These are phyloP conservation scores for Taiozyma onychis DNA, from an alignment of 1,139 yeast species.

Conservation along the genomic window DNA sequence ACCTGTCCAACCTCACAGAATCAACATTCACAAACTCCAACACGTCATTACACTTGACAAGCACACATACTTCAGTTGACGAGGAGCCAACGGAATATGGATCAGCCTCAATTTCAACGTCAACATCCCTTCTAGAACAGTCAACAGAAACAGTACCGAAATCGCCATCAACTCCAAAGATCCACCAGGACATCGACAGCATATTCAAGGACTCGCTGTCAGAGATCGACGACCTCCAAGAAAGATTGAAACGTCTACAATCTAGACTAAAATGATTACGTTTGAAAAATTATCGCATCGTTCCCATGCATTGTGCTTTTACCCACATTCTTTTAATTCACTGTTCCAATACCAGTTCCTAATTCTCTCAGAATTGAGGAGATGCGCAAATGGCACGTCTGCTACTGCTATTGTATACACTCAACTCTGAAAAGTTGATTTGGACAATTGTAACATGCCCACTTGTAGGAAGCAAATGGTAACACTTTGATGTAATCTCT, in stretches of 20 bases:
- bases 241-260: conserved; percentile 13
- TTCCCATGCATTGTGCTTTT: not conserved
- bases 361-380: not conserved
- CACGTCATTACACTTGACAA: conserved; percentile 12
- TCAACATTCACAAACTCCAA: conserved; percentile 18
- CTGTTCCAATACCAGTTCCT: not conserved
- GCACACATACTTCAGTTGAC: conserved; percentile 16
- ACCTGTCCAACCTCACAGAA: conserved; percentile 12
- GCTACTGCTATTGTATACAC: not conserved
- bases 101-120: not conserved
- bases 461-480: not conserved
- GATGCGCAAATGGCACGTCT: not conserved
- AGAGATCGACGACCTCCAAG: conserved; percentile 38
- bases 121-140: not conserved
- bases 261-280: conserved; percentile 1
- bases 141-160: not conserved
- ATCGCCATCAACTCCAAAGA: not conserved
- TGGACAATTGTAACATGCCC: not conserved
- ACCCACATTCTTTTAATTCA: not conserved
- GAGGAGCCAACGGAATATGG: conserved; percentile 1
- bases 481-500: not conserved
- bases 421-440: not conserved
- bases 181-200: conserved; percentile 39
- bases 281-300: not conserved
- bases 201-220: conserved; percentile 45